Base-by-base conservation (phyloP, 148 eudicot genomes). In the Cornus controversa region DNA sequence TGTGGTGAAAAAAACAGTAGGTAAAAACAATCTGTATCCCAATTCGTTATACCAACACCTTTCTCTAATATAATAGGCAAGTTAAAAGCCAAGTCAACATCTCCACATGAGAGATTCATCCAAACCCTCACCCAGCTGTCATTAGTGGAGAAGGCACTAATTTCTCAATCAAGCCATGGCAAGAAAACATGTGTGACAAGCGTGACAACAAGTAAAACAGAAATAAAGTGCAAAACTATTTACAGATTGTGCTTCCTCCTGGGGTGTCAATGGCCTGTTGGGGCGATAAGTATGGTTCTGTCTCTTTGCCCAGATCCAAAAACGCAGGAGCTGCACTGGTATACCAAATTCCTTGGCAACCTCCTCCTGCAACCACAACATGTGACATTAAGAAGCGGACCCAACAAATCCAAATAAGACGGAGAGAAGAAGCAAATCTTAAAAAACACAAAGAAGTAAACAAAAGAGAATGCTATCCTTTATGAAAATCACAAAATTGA, bases 261-360 rank as follows among this genome's bases (percentile, higher is more conserved):
- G 75, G 2, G 91, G 83, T 13, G 84, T 86, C 84, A 94, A 82
- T 57, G 93, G 94, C 8, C 94, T 89, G 81, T 82, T 87, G 66
- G 98, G 98, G 29, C 98, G 94, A 69, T 90, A 87, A 1, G 98
- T 92, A 71, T 90, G 91, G 80, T 92, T 94, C 73, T 89, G 97
- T 78, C 98, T 87, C 87, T 88, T 92, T 71, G 94, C 93, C 98
- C 94, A 92, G 40, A 85, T 80, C 98, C 98, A 94, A 78, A 83
- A 94, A 28, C 98, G 90, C 78, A 89, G 97, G 73, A 80, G 92
- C 54, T 90, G 90, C 78, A 88, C 97, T 16, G 97, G 93, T 67
- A 92, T 85, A 64, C 94, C 92, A 81, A 89, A 80, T 81, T 90
- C 94, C 86, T 92, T 92, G 45, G 94, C 97, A 25, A 94, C 90